Evolutionary conservation across 257 asterid genomes (phyloP), one percentile per base, ranked within the genome.

Genomic region (Salvia splendens): DNA sequence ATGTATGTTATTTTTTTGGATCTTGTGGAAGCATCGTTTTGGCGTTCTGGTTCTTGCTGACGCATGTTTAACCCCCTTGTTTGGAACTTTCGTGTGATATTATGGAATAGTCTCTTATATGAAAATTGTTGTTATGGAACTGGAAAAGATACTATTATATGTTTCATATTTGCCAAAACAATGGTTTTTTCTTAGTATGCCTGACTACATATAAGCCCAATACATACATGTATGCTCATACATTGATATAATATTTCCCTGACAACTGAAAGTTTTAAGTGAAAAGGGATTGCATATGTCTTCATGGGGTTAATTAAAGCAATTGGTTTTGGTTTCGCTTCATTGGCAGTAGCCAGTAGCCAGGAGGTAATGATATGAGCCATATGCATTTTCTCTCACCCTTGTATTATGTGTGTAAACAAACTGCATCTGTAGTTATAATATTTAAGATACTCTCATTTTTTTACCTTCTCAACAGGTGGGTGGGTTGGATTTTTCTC

Each of bases 401-500:
- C 3, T 41, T 71, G 61, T 42, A 15, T 68, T 42, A 43, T 24
- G 8, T 56, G 41, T 32, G 30, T 66, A 45, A 30, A 17, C 12
- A 41, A 41, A 61, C 12, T 17, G 67, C 58, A 35, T 36, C 53
- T 51, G 28, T 12, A 65, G 14, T 12, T 64, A 42, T 49, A 24
- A 61, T 73, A 45, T 56, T 3, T 17, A 59, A 45, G 46, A 38
- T 14, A 62, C 59, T 61, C 54, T 49, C 65, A 76, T 56, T 24
- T 42, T 28, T 15, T 48, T 7, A 43, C 24, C 53, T 62, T 52
- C 51, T 70, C 68, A 57, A 70, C 83, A 89, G 98, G 98, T 78
- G 96, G 98, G 69, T 92, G 98, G 98, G 91, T 89, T 68, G 98
- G 98, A 4, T 87, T 82, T 73, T 89, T 92, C 76, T 89, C 98